Base-by-base conservation (phyloP, 129 eudicot species). In the Heracleum sosnowskyi region DNA sequence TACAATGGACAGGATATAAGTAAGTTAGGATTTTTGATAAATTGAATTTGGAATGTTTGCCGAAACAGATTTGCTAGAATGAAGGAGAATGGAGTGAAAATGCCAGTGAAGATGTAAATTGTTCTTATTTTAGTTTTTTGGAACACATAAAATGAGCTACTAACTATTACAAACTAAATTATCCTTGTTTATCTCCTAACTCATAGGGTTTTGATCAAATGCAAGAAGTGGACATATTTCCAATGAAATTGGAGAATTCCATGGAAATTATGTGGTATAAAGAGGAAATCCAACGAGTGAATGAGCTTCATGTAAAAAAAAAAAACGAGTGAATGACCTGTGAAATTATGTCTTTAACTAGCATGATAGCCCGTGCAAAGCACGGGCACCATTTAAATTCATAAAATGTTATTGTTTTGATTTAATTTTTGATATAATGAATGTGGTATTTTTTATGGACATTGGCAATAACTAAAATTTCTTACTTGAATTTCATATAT, bases 41-140 rank as follows among this genome's bases (percentile, higher is more conserved):
- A 60, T 74, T 51, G 63, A 81, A 53, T 74, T 69, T 69, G n/a
- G 63, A 64, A 33, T 79, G 63, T 77, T 53, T 29, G 82, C 7
- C 80, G 79, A 77, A 83, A 85, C 88, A 81, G 76, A 47, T 17
- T 77, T 78, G 90, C 89, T 83, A 75, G 53, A 80, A 83, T 78
- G 80, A 82, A 81, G 91, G 94, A 76, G 49, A 60, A n/a, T 3
- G 29, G 81, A 18, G 77, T 78, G 74, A 80, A 82, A 77, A 31
- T 46, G 72, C 60, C 81, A 55, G 60, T n/a, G 76, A 68, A 75
- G 77, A 40, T 77, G 72, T 29, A 4, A 0, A 26, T 35, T 44
- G 76, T 49, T 66, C 45, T 49, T 78, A 47, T 22, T 62, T 63
- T 71, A 78, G 75, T n/a, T 40, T 13, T n/a, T 26, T 55, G 31